phyloP scores from a whole-genome alignment of 345 rosid genomes.

The Salix exigua region DNA sequence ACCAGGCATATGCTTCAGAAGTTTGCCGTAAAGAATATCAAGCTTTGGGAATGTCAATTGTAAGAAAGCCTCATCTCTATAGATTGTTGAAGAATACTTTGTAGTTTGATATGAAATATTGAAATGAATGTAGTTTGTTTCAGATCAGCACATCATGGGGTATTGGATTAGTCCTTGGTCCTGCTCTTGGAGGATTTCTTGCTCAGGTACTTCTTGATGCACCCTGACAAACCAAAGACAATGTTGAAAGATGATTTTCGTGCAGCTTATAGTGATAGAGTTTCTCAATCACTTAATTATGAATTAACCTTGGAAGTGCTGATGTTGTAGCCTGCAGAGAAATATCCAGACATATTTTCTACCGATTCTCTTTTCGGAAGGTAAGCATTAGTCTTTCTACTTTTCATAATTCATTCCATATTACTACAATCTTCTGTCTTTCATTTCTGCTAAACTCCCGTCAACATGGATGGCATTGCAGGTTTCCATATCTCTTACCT shows the following conservation, averaged over 20 bases:
- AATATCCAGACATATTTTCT: slow-evolving; percentile 52
- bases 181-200: slow-evolving; percentile 79
- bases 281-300: not conserved
- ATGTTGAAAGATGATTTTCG: not conserved
- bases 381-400: slow-evolving; percentile 25
- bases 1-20: slow-evolving; percentile 84
- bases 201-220: slow-evolving; percentile 51
- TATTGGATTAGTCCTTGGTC: slow-evolving; percentile 71
- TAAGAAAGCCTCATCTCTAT: slow-evolving; percentile 30
- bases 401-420: not conserved
- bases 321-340: slow-evolving; percentile 59
- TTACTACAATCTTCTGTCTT: not conserved
- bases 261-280: too few species aligned
- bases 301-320: not conserved
- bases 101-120: not conserved
- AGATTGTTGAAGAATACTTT: not conserved
- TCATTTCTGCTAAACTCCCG: slow-evolving; percentile 8
- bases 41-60: slow-evolving; percentile 67
- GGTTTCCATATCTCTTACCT: slow-evolving; percentile 83
- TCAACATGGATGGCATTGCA: slow-evolving; percentile 21
- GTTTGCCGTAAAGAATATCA: slow-evolving; percentile 61
- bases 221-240: not conserved
- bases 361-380: slow-evolving; percentile 57
- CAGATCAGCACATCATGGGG: slow-evolving; percentile 82
- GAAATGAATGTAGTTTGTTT: not conserved